Percentiles rank a stretch among this genome's conserved stretches.
These are phyloP conservation scores for Linum tenue DNA, from an alignment of 345 rosid genomes.

Conservation along the genomic window DNA sequence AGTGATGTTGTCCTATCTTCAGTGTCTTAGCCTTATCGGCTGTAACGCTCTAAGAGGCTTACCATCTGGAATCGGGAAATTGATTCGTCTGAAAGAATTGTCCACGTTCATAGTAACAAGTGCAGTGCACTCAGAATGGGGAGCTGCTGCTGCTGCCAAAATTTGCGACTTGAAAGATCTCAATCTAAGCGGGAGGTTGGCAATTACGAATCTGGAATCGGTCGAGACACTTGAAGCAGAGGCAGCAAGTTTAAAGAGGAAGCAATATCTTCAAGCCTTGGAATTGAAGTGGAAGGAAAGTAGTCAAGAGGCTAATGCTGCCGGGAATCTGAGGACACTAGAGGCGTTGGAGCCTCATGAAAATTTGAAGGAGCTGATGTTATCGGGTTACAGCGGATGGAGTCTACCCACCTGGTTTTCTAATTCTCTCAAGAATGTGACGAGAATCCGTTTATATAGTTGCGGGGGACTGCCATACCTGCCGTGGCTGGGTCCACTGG, in stretches of 20 bases:
- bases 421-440: slow-evolving; percentile 5
- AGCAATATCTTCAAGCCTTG: slow-evolving; percentile 3
- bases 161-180: slow-evolving; percentile 12
- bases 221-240: slow-evolving; percentile 1
- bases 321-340: neutral
- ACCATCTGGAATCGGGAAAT: slow-evolving; percentile 17
- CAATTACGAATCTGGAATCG: neutral
- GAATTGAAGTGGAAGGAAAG: slow-evolving; percentile 8
- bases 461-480: slow-evolving; percentile 7
- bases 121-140: neutral
- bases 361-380: slow-evolving; percentile 11
- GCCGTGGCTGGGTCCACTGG: neutral
- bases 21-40: neutral
- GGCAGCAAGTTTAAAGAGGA: slow-evolving; percentile 13
- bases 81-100: slow-evolving; percentile 16
- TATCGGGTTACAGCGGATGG: slow-evolving; percentile 7
- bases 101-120: slow-evolving; percentile 5
- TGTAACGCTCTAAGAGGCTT: slow-evolving; percentile 7
- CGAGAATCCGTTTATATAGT: neutral
- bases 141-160: neutral
- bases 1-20: slow-evolving; percentile 6
- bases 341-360: slow-evolving; percentile 10
- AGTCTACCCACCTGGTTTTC: slow-evolving; percentile 11
- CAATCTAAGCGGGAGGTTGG: slow-evolving; percentile 6
- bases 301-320: neutral